Conservation (phyloP, 805 yeast species). For the Yarrowia sp. region DNA sequence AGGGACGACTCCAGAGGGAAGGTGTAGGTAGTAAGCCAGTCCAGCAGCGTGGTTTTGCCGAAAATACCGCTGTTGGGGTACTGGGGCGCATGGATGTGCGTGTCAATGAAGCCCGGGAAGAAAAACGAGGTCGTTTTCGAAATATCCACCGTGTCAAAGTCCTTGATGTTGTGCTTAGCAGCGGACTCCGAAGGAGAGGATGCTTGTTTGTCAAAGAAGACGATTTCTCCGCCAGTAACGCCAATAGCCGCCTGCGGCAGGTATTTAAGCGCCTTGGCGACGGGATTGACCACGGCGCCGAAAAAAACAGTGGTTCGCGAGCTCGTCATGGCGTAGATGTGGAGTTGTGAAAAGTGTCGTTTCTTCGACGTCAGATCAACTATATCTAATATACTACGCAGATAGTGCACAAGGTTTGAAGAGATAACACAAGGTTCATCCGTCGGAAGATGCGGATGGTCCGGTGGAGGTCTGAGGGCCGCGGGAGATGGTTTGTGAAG, state of each 20-base stretch:
- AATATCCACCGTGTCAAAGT: constrained; percentile 38
- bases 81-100: constrained; percentile 86
- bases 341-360: not conserved
- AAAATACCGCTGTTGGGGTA: constrained; percentile 84
- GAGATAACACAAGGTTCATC: constrained; percentile 14
- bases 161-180: constrained; percentile 44
- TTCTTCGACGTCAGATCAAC: not conserved
- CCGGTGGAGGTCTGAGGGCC: not conserved
- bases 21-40: constrained; percentile 88
- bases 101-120: constrained; percentile 83
- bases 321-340: not conserved
- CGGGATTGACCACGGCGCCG: constrained; percentile 34
- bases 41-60: constrained; percentile 81
- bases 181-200: constrained; percentile 40
- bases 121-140: constrained; percentile 55
- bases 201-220: constrained; percentile 51
- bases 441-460: not conserved
- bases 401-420: constrained; percentile 24
- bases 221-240: constrained; percentile 64
- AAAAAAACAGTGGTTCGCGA: constrained; percentile 12
- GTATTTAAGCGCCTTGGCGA: constrained; percentile 57
- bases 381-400: not conserved
- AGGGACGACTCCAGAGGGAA: constrained; percentile 85
- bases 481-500: no score
- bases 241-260: constrained; percentile 65